phyloP scores from a whole-genome alignment of 305 asterid genomes.

The Fraxinus greggii region DNA sequence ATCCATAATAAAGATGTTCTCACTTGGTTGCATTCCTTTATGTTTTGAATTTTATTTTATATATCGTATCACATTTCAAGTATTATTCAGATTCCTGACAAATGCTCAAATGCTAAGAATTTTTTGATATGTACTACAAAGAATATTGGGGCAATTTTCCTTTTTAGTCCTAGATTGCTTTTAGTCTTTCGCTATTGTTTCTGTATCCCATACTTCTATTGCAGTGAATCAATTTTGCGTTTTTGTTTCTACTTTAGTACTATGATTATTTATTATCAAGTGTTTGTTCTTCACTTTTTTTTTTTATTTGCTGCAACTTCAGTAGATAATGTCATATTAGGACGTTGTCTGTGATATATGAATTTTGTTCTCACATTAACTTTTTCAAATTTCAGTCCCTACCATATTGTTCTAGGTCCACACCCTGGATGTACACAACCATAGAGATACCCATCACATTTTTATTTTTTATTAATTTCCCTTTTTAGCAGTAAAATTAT shows the following conservation, averaged over 20 bases:
- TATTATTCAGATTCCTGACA: not conserved
- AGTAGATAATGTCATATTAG: not conserved
- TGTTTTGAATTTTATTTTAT: not conserved
- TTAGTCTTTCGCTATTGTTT: not conserved
- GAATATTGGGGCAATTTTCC: not conserved
- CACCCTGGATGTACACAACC: not conserved
- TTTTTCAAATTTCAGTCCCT: not conserved
- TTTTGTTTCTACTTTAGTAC: not conserved
- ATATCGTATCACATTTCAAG: not conserved
- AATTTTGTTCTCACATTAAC: not conserved
- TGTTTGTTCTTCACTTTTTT: no score
- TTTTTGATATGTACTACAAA: not conserved
- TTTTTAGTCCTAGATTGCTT: not conserved
- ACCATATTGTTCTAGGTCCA: no score
- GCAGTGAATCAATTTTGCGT: not conserved
- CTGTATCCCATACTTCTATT: not conserved
- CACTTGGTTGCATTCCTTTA: not conserved
- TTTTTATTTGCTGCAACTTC: not conserved
- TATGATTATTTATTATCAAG: not conserved
- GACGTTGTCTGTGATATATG: not conserved
- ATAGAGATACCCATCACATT: not conserved
- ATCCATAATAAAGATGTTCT: not conserved
- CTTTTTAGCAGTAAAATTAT: not conserved
- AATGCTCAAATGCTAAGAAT: not conserved
- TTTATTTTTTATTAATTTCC: not conserved